Conservation (phyloP, 1,284 basidiomycete genomes). For the Pseudozyma hubeiensis region DNA sequence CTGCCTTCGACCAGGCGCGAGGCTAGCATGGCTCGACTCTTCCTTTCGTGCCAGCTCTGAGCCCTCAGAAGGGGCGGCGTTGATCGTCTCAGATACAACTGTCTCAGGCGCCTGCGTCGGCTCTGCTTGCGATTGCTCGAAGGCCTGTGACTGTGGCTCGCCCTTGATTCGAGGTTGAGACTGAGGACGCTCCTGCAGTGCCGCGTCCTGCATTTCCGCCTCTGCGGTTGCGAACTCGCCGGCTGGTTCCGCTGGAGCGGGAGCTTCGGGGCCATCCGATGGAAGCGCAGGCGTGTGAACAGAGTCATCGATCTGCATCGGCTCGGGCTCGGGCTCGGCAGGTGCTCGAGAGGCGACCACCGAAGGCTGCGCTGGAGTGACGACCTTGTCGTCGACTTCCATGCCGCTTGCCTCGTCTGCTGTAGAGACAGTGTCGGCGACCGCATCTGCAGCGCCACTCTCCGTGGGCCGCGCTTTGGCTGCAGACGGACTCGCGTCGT, state of each 20-base stretch:
- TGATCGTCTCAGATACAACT: background rate
- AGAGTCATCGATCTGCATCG: constrained; percentile 35
- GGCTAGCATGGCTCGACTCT: background rate
- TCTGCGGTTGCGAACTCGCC: background rate
- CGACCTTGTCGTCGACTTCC: constrained; percentile 31
- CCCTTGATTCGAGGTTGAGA: constrained; percentile 11
- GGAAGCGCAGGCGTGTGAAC: constrained; percentile 35
- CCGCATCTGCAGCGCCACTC: background rate
- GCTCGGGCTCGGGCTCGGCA: constrained; percentile 4
- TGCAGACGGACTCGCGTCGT: background rate
- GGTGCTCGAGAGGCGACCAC: constrained; percentile 1
- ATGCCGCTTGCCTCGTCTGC: constrained; percentile 18
- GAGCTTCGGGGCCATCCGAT: constrained; percentile 13
- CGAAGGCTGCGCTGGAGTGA: background rate
- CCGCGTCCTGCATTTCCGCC: background rate
- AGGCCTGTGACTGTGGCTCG: constrained; percentile 12
- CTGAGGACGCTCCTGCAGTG: background rate
- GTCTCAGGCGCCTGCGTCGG: background rate
- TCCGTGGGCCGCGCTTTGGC: constrained; percentile 1
- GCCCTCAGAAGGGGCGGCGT: background rate
- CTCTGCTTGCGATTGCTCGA: constrained; percentile 4
- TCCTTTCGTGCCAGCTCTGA: constrained; percentile 1
- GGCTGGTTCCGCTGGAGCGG: background rate
- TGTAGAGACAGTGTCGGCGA: background rate
- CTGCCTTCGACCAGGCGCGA: background rate